These are phyloP conservation scores for Bimuria novae-zelandiae DNA, from an alignment of 2,329 filamentous ascomycete genomes.

Conservation along the genomic window DNA sequence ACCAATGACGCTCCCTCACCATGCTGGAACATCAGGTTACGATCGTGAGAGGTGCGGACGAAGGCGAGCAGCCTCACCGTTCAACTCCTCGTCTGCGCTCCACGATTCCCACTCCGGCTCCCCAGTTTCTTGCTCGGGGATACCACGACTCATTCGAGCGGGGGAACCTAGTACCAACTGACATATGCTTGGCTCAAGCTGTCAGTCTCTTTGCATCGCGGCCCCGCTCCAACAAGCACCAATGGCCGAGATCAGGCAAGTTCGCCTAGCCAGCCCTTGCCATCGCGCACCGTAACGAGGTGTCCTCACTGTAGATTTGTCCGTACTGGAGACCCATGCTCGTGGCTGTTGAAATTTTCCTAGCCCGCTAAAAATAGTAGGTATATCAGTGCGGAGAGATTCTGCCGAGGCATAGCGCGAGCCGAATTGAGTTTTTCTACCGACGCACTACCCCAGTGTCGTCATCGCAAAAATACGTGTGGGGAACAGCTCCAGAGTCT, in stretches of 20 bases:
- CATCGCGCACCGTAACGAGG: not conserved
- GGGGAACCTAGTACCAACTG: slow-evolving; percentile 8
- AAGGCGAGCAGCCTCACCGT: not conserved
- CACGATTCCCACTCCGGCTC: not conserved
- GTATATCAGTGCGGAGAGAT: not conserved
- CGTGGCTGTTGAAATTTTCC: not conserved
- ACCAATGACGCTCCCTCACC: no score
- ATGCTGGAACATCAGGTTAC: no score
- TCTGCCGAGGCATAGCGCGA: not conserved
- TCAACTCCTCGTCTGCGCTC: not conserved
- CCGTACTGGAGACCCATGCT: not conserved
- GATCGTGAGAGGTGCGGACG: not conserved
- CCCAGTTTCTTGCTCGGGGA: not conserved
- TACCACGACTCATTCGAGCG: slow-evolving; percentile 11
- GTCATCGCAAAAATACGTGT: not conserved
- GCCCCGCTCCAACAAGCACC: no score
- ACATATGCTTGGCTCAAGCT: no score
- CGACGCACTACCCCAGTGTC: slow-evolving; percentile 3
- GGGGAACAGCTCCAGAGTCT: no score
- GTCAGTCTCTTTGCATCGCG: no score
- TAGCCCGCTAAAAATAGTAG: not conserved
- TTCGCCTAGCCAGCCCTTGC: not conserved
- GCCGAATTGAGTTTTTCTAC: not conserved
- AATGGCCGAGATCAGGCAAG: no score
- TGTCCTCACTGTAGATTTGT: not conserved